phyloP scores from a whole-genome alignment of 148 eudicot species.

The Amaranthus cruentus region DNA sequence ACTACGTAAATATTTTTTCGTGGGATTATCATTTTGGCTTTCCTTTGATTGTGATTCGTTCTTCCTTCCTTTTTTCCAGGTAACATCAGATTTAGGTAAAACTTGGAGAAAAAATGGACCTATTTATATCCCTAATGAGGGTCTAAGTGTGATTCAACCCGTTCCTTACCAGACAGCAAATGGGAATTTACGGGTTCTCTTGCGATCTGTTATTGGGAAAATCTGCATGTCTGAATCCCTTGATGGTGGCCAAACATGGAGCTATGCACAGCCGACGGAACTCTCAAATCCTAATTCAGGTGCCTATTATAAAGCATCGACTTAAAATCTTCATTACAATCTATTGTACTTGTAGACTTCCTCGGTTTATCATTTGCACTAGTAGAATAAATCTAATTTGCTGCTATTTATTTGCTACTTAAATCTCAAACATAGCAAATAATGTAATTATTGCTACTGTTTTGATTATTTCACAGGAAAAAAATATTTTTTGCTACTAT shows the following conservation, averaged over 20 bases:
- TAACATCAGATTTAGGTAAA: constrained; percentile 75
- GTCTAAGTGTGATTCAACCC: constrained; percentile 87
- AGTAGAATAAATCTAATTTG: neutral
- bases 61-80: constrained; percentile 14
- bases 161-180: constrained; percentile 80
- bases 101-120: constrained; percentile 91
- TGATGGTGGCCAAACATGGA: constrained; percentile 85
- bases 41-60: neutral
- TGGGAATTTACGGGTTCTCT: constrained; percentile 67
- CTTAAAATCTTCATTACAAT: neutral
- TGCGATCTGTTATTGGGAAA: constrained; percentile 60
- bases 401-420: neutral
- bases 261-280: constrained; percentile 57
- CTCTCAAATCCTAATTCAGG: constrained; percentile 99
- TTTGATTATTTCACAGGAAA: too few species aligned
- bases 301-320: constrained; percentile 17
- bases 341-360: too few species aligned
- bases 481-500: too few species aligned
- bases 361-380: too few species aligned
- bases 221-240: constrained; percentile 80
- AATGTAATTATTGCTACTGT: too few species aligned
- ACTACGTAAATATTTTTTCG: neutral
- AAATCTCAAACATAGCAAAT: too few species aligned
- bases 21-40: neutral
- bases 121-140: constrained; percentile 50